These are phyloP conservation scores for Phytophthora kernoviae DNA, from an alignment of 352 stramenopile species.

Conservation along the genomic window DNA sequence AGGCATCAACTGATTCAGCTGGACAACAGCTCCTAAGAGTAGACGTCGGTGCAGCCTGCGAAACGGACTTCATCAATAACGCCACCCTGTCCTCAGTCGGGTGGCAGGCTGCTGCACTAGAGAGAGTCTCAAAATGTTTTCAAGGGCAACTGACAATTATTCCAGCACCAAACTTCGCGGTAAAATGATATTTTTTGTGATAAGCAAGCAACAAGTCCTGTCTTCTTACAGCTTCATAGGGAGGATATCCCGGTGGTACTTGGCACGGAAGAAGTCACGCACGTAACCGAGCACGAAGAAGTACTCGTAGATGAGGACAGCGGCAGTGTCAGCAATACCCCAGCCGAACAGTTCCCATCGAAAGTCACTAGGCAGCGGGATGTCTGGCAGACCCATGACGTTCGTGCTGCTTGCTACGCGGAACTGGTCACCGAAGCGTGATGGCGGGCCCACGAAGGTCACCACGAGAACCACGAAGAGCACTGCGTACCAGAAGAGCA, in stretches of 20 bases:
- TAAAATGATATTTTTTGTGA: conserved; percentile 24
- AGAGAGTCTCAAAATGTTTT: neutral
- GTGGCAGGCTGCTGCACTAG: too few species aligned
- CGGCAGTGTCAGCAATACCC: conserved; percentile 57
- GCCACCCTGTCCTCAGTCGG: too few species aligned
- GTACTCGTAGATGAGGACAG: conserved; percentile 64
- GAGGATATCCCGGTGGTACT: conserved; percentile 69
- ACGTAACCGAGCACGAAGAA: conserved; percentile 70
- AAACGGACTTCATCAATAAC: too few species aligned
- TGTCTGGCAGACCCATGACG: conserved; percentile 68
- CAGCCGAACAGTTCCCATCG: conserved; percentile 70
- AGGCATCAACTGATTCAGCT: too few species aligned
- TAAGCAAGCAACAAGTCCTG: conserved; percentile 3
- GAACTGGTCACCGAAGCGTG: conserved; percentile 71
- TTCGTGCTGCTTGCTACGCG: conserved; percentile 77
- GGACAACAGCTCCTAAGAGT: too few species aligned
- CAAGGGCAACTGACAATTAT: too few species aligned
- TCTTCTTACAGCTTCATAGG: conserved; percentile 59
- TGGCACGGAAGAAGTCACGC: conserved; percentile 64
- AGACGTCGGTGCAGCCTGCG: too few species aligned
- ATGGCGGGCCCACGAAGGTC: conserved; percentile 59
- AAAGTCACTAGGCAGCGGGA: conserved; percentile 63
- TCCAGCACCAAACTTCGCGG: too few species aligned
- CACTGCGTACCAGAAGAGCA: conserved; percentile 65
- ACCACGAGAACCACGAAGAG: conserved; percentile 60